These are phyloP conservation scores for Trichoderma aggressivum DNA, from an alignment of 2,329 filamentous ascomycete species.

Conservation along the genomic window DNA sequence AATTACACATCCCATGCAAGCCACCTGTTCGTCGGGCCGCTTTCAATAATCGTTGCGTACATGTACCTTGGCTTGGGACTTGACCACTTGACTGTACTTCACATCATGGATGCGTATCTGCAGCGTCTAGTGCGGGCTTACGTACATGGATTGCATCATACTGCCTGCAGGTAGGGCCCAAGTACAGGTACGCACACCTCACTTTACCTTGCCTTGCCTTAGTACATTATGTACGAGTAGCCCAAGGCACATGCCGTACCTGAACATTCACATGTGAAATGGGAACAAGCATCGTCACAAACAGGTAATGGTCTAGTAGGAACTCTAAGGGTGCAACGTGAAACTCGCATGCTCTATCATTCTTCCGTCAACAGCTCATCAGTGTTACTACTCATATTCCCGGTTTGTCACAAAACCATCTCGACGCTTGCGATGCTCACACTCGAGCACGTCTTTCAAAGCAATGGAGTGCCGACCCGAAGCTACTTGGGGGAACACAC, in stretches of 20 bases:
- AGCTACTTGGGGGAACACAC: background rate
- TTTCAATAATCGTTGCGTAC: background rate
- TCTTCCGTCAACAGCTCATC: constrained; percentile 6
- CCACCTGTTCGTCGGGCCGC: background rate
- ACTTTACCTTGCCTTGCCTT: background rate
- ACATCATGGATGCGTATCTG: background rate
- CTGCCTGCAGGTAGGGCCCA: background rate
- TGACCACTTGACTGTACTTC: background rate
- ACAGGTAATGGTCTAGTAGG: background rate
- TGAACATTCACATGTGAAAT: background rate
- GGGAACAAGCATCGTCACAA: background rate
- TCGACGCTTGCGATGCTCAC: constrained; percentile 5
- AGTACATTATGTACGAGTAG: background rate
- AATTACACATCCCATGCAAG: background rate
- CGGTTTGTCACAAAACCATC: constrained; percentile 3
- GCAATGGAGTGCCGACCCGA: constrained; percentile 6
- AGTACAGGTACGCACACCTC: too few relatives aligned
- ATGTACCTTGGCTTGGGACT: background rate
- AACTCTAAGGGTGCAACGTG: background rate
- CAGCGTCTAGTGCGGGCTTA: background rate
- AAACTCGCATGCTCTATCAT: constrained; percentile 10
- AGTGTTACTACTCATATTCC: constrained; percentile 4
- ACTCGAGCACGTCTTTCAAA: background rate
- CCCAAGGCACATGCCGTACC: background rate
- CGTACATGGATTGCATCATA: constrained; percentile 6